Evolutionary conservation across 371 early-diverging fungal species (phyloP).

Genomic region (Mortierella polycephala): DNA sequence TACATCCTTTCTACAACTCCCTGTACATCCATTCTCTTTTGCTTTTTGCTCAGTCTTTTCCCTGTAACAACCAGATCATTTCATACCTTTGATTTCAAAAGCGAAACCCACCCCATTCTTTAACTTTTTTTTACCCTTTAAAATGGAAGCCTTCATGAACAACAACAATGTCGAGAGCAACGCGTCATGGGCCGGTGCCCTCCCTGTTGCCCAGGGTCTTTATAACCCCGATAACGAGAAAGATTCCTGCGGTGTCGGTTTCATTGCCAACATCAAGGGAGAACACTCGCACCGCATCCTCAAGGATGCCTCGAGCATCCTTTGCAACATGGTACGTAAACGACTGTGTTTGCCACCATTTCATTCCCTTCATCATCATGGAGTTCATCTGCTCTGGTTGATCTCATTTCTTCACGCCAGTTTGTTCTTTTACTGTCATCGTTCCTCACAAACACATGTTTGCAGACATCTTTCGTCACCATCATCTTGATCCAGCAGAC

Average conservation of each 20-base stretch:
- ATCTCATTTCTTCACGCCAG: background rate
- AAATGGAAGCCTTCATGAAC: slow-evolving; percentile 50
- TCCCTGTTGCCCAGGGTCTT: slow-evolving; percentile 89
- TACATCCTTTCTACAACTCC: background rate
- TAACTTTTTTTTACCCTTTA: slow-evolving; percentile 1
- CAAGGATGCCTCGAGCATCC: slow-evolving; percentile 85
- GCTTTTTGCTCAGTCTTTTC: background rate
- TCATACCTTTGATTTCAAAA: too few relatives aligned
- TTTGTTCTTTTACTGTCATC: background rate
- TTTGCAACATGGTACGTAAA: slow-evolving; percentile 87
- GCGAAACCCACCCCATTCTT: background rate
- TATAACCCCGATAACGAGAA: slow-evolving; percentile 92
- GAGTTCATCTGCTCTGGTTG: background rate
- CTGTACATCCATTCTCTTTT: slow-evolving; percentile 3
- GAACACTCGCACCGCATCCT: slow-evolving; percentile 87
- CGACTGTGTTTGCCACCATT: background rate
- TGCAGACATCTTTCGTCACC: background rate
- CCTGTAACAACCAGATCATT: background rate
- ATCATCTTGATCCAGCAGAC: background rate
- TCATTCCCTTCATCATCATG: background rate
- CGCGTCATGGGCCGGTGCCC: slow-evolving; percentile 82
- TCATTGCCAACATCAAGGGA: slow-evolving; percentile 93
- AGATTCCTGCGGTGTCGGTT: slow-evolving; percentile 98
- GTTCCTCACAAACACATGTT: slow-evolving; percentile 11
- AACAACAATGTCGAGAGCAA: slow-evolving; percentile 56